Conservation (phyloP, 208 protist species). For the Strigomonas galati region DNA sequence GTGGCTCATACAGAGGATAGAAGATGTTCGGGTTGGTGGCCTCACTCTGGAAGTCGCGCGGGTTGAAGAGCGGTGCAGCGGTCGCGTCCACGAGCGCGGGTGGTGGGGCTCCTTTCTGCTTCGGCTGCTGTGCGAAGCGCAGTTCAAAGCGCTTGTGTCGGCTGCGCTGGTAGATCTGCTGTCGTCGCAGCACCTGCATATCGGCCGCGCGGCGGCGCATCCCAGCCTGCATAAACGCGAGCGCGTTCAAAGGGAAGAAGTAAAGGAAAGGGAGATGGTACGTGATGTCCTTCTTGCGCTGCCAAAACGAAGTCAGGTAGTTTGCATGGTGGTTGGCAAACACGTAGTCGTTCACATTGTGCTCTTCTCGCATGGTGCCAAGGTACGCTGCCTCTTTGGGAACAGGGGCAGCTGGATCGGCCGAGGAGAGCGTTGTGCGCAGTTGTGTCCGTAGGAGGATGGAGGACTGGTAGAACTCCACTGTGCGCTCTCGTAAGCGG, state of each 20-base stretch:
- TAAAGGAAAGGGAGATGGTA: slow-evolving; percentile 15
- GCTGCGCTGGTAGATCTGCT: not conserved
- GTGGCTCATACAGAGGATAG: not conserved
- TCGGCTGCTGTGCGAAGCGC: too few relatives aligned
- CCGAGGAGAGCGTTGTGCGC: too few relatives aligned
- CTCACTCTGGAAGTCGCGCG: not conserved
- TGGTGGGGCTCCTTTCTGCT: too few relatives aligned
- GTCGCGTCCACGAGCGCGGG: too few relatives aligned
- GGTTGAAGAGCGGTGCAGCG: too few relatives aligned
- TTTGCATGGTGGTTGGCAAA: not conserved
- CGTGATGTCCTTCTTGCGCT: not conserved
- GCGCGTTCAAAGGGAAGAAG: slow-evolving; percentile 20
- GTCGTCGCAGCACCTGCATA: not conserved
- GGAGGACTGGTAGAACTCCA: not conserved
- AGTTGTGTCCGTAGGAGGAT: not conserved
- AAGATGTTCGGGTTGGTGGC: not conserved
- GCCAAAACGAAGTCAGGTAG: slow-evolving; percentile 16
- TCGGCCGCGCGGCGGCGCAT: not conserved
- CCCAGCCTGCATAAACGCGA: slow-evolving; percentile 1
- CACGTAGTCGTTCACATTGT: slow-evolving; percentile 7
- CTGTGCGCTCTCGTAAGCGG: not conserved
- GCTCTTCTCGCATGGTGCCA: not conserved
- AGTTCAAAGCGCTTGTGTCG: not conserved
- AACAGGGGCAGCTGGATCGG: too few relatives aligned
- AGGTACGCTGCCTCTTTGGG: not conserved